Evolutionary conservation across 2,329 filamentous ascomycete genomes (phyloP).

Genomic region (Colletotrichum orchidophilum): DNA sequence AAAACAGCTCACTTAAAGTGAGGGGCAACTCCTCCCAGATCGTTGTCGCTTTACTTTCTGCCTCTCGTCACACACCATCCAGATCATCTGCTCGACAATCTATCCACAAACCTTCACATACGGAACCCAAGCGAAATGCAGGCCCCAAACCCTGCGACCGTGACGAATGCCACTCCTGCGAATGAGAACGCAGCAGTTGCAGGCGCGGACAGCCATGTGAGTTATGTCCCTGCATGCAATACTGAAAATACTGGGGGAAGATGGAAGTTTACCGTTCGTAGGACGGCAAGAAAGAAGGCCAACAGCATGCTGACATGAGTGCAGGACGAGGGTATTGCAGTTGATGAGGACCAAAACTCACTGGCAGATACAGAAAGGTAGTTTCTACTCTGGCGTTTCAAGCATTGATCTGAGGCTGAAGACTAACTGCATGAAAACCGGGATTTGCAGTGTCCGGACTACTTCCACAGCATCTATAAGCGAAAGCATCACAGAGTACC

Average conservation of each 20-base stretch:
- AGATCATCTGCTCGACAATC: not conserved
- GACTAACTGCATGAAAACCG: not conserved
- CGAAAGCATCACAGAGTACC: conserved; percentile 45
- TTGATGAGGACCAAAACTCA: not conserved
- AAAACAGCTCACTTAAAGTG: not conserved
- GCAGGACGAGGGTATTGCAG: not conserved
- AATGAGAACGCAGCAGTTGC: not conserved
- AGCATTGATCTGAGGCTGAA: not conserved
- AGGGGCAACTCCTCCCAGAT: not conserved
- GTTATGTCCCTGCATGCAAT: not conserved
- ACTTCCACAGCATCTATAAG: conserved; percentile 42
- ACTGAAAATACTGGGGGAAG: not conserved
- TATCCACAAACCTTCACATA: not conserved
- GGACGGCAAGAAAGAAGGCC: no score
- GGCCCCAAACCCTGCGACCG: not conserved
- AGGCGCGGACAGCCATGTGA: not conserved
- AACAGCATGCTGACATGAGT: not conserved
- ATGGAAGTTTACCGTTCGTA: no score
- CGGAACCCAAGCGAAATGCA: not conserved
- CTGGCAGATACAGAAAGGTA: not conserved
- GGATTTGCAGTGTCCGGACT: not conserved
- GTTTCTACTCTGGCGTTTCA: not conserved
- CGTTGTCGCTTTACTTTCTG: not conserved
- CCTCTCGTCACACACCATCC: not conserved
- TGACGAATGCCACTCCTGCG: not conserved